phyloP scores from a whole-genome alignment of 192 early-diverging fungal species.

The Lunasporangiospora selenospora region DNA sequence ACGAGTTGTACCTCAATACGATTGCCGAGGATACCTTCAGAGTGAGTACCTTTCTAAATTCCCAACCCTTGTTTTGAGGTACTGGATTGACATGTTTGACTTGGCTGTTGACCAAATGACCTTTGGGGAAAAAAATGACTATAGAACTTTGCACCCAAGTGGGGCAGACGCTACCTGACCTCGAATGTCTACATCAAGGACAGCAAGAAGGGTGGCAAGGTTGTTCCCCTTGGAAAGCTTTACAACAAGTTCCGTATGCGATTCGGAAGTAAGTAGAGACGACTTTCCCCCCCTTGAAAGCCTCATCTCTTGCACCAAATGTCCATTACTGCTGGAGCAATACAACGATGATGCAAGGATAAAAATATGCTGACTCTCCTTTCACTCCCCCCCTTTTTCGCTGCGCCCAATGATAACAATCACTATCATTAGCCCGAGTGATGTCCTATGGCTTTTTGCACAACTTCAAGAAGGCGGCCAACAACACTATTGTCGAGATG shows the following conservation, averaged over 20 bases:
- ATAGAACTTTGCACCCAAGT: slow-evolving; percentile 40
- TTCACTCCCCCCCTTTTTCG: background rate
- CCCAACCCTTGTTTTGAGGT: no score
- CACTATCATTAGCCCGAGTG: slow-evolving; percentile 57
- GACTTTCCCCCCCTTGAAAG: no score
- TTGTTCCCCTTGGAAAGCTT: slow-evolving; percentile 50
- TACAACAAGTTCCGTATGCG: slow-evolving; percentile 50
- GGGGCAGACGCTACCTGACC: slow-evolving; percentile 42
- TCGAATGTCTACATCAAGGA: slow-evolving; percentile 42
- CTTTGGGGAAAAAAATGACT: no score
- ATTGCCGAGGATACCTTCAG: slow-evolving; percentile 35
- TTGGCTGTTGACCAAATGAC: no score
- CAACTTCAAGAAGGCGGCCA: slow-evolving; percentile 47
- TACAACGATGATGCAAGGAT: no score
- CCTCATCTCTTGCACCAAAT: no score
- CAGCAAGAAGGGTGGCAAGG: slow-evolving; percentile 54
- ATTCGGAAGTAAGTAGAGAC: slow-evolving; percentile 35
- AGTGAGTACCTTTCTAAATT: no score
- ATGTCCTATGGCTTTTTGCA: slow-evolving; percentile 59
- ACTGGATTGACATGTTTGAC: no score
- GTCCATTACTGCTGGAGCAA: no score
- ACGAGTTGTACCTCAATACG: slow-evolving; percentile 28
- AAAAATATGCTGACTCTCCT: background rate
- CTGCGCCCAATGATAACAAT: no score
- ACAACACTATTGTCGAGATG: slow-evolving; percentile 38